These are phyloP conservation scores for rapeseed (Brassica napus) DNA, from an alignment of 345 rosid genomes.

Conservation along the genomic window DNA sequence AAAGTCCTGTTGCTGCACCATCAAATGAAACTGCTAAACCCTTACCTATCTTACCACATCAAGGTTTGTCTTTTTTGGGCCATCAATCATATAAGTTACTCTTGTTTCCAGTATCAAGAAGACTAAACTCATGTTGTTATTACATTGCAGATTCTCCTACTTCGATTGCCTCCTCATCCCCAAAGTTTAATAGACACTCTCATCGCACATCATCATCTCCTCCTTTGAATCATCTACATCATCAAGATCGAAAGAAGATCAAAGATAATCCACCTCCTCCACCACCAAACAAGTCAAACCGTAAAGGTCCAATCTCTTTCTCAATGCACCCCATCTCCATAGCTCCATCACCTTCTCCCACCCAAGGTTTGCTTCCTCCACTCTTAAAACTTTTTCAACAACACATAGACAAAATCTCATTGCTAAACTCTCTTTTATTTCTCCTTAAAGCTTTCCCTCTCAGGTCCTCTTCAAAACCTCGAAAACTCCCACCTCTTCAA, in stretches of 20 bases:
- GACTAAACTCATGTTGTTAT: neutral
- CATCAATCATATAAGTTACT: conserved; percentile 14
- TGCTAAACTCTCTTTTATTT: conserved; percentile 36
- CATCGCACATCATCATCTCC: conserved; percentile 39
- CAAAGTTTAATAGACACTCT: conserved; percentile 8
- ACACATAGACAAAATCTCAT: neutral
- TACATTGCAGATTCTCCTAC: conserved; percentile 38
- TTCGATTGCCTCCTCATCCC: conserved; percentile 16
- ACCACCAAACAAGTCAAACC: conserved; percentile 47
- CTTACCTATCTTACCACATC: conserved; percentile 44
- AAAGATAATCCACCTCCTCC: conserved; percentile 47
- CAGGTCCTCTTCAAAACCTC: conserved; percentile 53
- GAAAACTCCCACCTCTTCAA: conserved; percentile 58
- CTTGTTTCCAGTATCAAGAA: neutral
- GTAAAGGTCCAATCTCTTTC: conserved; percentile 41
- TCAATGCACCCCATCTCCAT: conserved; percentile 41
- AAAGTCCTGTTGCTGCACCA: conserved; percentile 61
- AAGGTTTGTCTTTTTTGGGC: conserved; percentile 39
- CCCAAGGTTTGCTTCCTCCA: conserved; percentile 42
- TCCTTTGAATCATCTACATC: conserved; percentile 49
- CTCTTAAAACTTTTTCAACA: conserved; percentile 6
- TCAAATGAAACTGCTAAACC: conserved; percentile 44
- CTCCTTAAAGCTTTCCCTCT: conserved; percentile 44
- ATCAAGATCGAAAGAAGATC: conserved; percentile 39
- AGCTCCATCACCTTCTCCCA: conserved; percentile 63